A percentile compares a stretch with the other conserved stretches of the same genome.
These are phyloP conservation scores for Pyrus pyrifolia DNA, from an alignment of 306 rosid species.

Conservation along the genomic window DNA sequence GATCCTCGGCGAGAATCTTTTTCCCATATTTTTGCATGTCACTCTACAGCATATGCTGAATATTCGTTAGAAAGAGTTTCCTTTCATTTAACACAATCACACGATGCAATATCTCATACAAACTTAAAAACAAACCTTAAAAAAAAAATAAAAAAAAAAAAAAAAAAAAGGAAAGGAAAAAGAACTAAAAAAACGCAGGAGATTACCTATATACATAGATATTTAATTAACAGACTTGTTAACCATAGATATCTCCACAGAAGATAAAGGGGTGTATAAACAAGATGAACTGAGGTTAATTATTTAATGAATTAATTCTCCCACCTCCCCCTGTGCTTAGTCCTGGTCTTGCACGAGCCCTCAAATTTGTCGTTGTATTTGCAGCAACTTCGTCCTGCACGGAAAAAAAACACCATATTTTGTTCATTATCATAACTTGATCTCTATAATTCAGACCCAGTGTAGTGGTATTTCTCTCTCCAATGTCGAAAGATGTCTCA, in stretches of 20 bases:
- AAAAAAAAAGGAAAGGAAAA: background rate
- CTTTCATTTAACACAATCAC: background rate
- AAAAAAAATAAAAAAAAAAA: too few relatives aligned
- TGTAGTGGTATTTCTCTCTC: background rate
- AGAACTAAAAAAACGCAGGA: background rate
- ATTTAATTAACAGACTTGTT: background rate
- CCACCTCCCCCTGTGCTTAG: slow-evolving; percentile 2
- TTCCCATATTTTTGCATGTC: background rate
- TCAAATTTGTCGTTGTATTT: background rate
- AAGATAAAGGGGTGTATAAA: too few relatives aligned
- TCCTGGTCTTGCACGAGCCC: background rate
- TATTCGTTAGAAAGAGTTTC: background rate
- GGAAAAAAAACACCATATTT: background rate
- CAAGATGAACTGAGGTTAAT: too few relatives aligned
- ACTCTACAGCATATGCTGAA: background rate
- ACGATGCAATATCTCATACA: background rate
- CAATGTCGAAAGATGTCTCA: background rate
- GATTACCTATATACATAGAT: background rate
- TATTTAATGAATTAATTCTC: background rate
- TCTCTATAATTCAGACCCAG: too few relatives aligned
- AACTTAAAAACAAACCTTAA: background rate
- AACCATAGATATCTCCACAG: background rate
- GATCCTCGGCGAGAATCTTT: too few relatives aligned
- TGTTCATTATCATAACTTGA: background rate
- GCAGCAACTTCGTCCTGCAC: slow-evolving; percentile 2